A percentile compares a stretch with the other conserved stretches of the same genome.
Conservation (phyloP, 306 rosid species). For the Betula pendula region DNA sequence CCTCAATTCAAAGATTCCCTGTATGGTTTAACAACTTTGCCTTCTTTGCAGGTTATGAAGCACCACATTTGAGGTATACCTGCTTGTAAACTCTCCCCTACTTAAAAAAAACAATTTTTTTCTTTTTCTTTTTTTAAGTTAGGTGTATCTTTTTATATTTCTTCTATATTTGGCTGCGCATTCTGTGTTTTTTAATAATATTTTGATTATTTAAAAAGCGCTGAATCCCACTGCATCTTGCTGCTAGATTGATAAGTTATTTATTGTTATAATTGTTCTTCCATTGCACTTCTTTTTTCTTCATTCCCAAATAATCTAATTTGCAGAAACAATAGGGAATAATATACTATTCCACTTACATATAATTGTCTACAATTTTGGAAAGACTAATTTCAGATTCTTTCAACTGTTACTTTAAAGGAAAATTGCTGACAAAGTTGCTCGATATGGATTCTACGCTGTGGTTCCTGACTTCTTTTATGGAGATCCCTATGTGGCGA, state of each 20-base stretch:
- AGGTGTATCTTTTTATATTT: no score
- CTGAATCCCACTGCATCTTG: neutral
- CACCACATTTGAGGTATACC: conserved; percentile 32
- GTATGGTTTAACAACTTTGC: no score
- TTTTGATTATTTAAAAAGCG: no score
- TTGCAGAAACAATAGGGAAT: neutral
- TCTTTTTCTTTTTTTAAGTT: no score
- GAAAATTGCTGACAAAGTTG: conserved; percentile 7
- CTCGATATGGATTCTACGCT: neutral
- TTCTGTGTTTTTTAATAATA: no score
- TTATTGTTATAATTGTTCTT: neutral
- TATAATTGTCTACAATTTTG: neutral
- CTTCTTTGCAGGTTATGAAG: conserved; percentile 29
- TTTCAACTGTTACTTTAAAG: neutral
- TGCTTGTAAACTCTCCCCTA: neutral
- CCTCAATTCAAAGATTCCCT: no score
- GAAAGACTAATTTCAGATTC: neutral
- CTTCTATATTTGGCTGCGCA: no score
- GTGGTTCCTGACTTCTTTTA: conserved; percentile 16
- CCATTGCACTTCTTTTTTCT: no score
- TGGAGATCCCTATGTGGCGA: neutral
- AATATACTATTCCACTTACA: neutral
- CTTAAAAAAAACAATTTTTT: no score
- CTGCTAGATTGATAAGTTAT: neutral
- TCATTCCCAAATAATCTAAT: neutral